Base-by-base conservation (phyloP, 1,284 basidiomycete genomes). In the Lentinula novae-zelandiae region DNA sequence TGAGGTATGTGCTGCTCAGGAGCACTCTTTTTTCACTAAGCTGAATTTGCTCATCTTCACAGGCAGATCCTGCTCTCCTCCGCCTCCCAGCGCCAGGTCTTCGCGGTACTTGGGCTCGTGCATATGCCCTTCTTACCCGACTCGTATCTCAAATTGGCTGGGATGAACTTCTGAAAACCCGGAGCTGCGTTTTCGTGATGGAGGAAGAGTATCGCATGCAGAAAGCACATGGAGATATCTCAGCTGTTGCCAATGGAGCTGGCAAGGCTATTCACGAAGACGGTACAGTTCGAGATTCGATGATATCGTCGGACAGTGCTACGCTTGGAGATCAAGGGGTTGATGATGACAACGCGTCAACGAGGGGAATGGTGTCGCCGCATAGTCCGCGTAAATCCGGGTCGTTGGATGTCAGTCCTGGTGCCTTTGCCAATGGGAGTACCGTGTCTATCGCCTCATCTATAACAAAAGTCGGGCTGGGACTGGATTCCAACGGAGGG, bases 101-200 rank as follows among this genome's bases (percentile, higher is more conserved):
- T 17, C 85, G 95, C 17, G 96, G 96, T 5, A 99, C 97, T 0
- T 99, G 97, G 86, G 90, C 95, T 3, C 87, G 95, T 60, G 97
- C 97, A 0, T 99, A 99, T 70, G 82, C 89, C 2, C 84, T 99
- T 15, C 83, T 99, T 15, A 92, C 96, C 5, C 85, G 89, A 1
- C 85, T 99, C 17, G 95, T 97, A 34, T 89, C 90, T 4, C 87
- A 94, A 67, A 95, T 99, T 65, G 97, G 96, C 0, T 99, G 96
- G 97, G 97, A 99, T 75, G 97, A 99, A 77, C 82, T 99, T 13
- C 82, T 99, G 61, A 95, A 95, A 78, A 92, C 92, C 34, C 88
- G 96, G 80, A 95, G 92, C 72, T 78, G 82, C 53, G 96, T 99
- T 9, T 99, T 99, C 75, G 97, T 99, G 42, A 99, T 99, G 96